These are phyloP conservation scores for Mycena polygramma DNA, from an alignment of 768 basidiomycete species.

Conservation along the genomic window DNA sequence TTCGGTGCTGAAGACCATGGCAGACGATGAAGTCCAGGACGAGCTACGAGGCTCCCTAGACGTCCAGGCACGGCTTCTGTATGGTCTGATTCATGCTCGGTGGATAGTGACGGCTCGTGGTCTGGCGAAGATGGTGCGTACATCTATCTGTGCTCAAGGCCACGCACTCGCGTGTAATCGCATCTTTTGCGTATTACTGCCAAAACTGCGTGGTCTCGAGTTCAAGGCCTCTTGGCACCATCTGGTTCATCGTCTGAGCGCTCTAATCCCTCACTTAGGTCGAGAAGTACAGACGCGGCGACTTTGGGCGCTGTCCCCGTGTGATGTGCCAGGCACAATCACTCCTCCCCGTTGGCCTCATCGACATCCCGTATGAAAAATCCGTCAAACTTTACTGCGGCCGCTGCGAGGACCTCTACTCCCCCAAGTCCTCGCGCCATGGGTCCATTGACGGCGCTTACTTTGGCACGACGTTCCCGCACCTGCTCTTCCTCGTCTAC, in stretches of 20 bases:
- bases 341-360: conserved; percentile 96
- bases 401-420: conserved; percentile 98
- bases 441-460: conserved; percentile 99
- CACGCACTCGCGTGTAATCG: background rate
- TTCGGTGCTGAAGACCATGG: background rate
- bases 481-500: conserved; percentile 97
- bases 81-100: conserved; percentile 96
- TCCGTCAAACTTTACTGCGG: conserved; percentile 99
- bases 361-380: conserved; percentile 98
- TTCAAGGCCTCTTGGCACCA: background rate
- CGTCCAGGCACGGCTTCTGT: conserved; percentile 92
- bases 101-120: conserved; percentile 98
- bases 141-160: background rate
- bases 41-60: conserved; percentile 93
- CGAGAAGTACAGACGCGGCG: conserved; percentile 98
- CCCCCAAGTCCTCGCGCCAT: conserved; percentile 96
- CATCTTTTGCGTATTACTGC: too few species aligned
- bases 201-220: too few species aligned
- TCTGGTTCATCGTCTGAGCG: background rate
- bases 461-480: conserved; percentile 98
- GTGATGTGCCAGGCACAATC: conserved; percentile 96
- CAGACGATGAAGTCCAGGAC: conserved; percentile 95
- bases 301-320: conserved; percentile 98
- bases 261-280: conserved; percentile 59
- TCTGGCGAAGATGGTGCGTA: conserved; percentile 90